Conservation (phyloP, 306 rosid genomes). For the Crataegus laevigata region DNA sequence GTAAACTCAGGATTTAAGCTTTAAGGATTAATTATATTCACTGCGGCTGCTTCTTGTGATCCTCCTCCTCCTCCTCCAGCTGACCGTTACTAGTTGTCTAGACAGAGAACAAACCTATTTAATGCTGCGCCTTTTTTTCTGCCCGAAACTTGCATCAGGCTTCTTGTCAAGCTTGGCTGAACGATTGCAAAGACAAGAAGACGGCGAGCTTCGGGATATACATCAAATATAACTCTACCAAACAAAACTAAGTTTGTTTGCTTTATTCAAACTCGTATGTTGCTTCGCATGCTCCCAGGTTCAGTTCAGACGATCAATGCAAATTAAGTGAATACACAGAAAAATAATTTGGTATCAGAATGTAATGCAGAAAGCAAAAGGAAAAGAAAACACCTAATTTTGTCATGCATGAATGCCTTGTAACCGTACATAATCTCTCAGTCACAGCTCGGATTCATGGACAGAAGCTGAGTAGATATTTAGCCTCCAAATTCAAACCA, state of each 20-base stretch:
- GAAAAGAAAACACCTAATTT: not conserved
- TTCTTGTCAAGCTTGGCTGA: too few relatives aligned
- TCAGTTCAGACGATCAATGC: not conserved
- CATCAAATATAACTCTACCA: not conserved
- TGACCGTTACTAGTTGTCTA: too few relatives aligned
- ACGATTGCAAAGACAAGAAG: too few relatives aligned
- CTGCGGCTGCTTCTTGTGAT: too few relatives aligned
- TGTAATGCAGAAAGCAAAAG: not conserved
- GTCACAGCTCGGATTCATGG: not conserved
- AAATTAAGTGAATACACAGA: not conserved
- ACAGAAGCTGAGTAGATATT: not conserved
- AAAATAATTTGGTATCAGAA: not conserved
- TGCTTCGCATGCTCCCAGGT: not conserved
- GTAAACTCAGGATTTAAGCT: too few relatives aligned
- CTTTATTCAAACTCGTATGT: not conserved
- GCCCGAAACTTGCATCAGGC: too few relatives aligned
- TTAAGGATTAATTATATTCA: too few relatives aligned
- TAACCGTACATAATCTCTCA: not conserved
- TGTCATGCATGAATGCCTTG: not conserved
- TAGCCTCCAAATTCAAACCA: too few relatives aligned
- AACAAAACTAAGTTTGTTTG: not conserved
- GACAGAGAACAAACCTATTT: too few relatives aligned
- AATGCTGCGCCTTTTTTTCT: too few relatives aligned
- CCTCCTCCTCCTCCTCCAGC: too few relatives aligned
- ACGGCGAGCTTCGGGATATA: too few relatives aligned